These are phyloP conservation scores for Phytophthora capsici DNA, from an alignment of 352 stramenopile genomes.

Conservation along the genomic window DNA sequence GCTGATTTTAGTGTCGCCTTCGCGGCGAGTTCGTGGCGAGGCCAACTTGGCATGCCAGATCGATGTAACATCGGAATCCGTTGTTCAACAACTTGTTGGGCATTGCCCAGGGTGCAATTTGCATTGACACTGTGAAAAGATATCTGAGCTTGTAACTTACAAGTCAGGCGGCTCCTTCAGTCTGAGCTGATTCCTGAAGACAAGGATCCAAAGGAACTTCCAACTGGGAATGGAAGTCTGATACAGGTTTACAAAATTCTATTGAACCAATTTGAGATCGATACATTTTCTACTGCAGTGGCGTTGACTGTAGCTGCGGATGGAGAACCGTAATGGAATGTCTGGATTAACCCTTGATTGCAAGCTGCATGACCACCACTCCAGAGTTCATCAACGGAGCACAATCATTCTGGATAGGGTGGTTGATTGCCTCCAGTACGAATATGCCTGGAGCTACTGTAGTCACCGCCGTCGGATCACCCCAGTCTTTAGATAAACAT, in stretches of 20 bases:
- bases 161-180: conserved; percentile 4
- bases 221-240: not conserved
- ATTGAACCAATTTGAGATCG: conserved; percentile 35
- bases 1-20: conserved; percentile 22
- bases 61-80: too few relatives aligned
- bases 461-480: conserved; percentile 9
- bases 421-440: not conserved
- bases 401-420: too few relatives aligned
- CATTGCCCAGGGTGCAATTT: too few relatives aligned
- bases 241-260: conserved; percentile 22
- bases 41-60: too few relatives aligned
- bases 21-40: conserved; percentile 11
- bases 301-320: not conserved
- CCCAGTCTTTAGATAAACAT: conserved; percentile 50
- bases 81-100: too few relatives aligned
- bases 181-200: too few relatives aligned
- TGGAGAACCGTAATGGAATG: too few relatives aligned
- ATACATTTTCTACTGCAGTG: not conserved
- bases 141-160: conserved; percentile 17
- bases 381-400: too few relatives aligned
- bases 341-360: too few relatives aligned
- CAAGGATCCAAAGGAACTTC: too few relatives aligned
- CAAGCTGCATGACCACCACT: too few relatives aligned
- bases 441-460: not conserved
- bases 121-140: conserved; percentile 5